Evolutionary conservation across 73 alveolate genomes (phyloP), one percentile per base, ranked within the genome.

Genomic region (Paramecium caudatum): DNA sequence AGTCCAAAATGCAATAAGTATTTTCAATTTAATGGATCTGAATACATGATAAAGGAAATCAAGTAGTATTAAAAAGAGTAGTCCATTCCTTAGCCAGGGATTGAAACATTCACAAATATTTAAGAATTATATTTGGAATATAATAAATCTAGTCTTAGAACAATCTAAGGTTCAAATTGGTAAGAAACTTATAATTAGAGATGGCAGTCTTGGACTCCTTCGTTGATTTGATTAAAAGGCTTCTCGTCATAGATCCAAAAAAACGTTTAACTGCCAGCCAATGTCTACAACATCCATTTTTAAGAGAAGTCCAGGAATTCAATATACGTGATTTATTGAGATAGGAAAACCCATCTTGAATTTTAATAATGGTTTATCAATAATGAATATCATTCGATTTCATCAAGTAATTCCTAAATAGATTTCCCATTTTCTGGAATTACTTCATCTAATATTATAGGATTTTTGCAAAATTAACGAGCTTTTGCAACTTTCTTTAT

Each of bases 261-360:
- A 16, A 19, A 70, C 39, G 91, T 13, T 46, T 47, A 39, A 83
- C 55, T 21, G 82, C 82, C 36, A 55, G 84, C 84, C 84, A 83
- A 83, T 36, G 78, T 70, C 55, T 83, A 16, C 39, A 83, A 65
- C 91, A 83, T 37, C 91, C 91, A 15, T 83, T 65, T 36, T 65
- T 65, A 41, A 21, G 43, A 41, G 88, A 74, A 5, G 8, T 55
- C 30, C 30, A n/a, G n/a, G n/a, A 55, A 55, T 55, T 55, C 30
- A 55, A 55, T 55, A 55, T 55, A 27, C 23, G 30, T 10, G 80
- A 55, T 23, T 27, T 55, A 10, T 23, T 55, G 9, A 55, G 30
- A 23, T 55, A 23, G 25, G 80, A 55, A n/a, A n/a, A n/a, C n/a
- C n/a, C n/a, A n/a, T n/a, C n/a, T n/a, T n/a, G n/a, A n/a, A n/a